phyloP scores from a whole-genome alignment of 768 basidiomycete genomes.

The Russula vinacea region DNA sequence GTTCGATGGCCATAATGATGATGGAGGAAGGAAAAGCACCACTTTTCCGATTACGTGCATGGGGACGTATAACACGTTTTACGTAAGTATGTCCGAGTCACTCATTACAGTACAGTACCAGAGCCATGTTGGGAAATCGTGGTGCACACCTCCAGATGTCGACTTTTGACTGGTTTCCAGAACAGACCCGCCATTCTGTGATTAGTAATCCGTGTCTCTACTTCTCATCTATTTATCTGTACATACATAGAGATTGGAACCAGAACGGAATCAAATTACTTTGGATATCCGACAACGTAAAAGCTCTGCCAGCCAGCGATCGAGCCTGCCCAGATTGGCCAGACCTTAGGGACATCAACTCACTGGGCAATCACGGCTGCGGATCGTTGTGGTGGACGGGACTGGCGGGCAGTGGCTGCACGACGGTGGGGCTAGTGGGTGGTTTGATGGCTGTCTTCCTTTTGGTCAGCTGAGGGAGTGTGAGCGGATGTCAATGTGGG shows the following conservation, averaged over 20 bases:
- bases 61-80: no score
- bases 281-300: not conserved
- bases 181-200: no score
- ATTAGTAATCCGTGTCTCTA: not conserved
- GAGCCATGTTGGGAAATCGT: not conserved
- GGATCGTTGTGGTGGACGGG: not conserved
- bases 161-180: not conserved
- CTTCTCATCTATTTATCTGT: no score
- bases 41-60: not conserved
- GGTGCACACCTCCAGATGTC: no score
- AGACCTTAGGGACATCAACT: not conserved
- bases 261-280: no score
- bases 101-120: no score
- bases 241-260: no score
- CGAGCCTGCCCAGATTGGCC: not conserved
- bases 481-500: not conserved
- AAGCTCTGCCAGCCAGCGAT: not conserved
- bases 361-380: not conserved
- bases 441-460: slow-evolving; percentile 19
- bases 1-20: not conserved
- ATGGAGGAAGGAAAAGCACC: not conserved
- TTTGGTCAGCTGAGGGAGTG: not conserved
- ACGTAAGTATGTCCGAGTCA: not conserved
- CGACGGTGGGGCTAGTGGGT: not conserved
- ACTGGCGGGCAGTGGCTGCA: no score